A percentile compares a stretch with the other conserved stretches of the same genome.
These are phyloP conservation scores for Orychophragmus violaceus DNA, from an alignment of 345 rosid genomes.

Conservation along the genomic window DNA sequence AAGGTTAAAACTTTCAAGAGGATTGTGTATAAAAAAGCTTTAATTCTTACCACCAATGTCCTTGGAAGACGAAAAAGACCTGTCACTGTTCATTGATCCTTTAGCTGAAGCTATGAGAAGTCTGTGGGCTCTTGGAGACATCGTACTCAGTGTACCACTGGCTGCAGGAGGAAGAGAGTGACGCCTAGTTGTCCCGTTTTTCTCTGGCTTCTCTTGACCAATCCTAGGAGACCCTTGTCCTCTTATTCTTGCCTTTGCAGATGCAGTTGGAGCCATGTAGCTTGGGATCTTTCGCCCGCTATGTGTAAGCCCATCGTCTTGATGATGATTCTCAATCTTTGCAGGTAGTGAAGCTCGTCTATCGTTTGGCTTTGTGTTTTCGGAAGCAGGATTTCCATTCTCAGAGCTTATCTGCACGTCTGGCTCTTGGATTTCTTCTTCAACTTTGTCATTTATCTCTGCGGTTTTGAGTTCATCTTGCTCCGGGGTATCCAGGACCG, in stretches of 20 bases:
- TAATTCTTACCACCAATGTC: slow-evolving; percentile 47
- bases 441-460: slow-evolving; percentile 34
- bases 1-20: not conserved
- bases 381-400: slow-evolving; percentile 31
- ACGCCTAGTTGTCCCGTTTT: slow-evolving; percentile 47
- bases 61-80: slow-evolving; percentile 56
- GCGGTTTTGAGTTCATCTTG: slow-evolving; percentile 28
- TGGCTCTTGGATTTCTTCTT: slow-evolving; percentile 33
- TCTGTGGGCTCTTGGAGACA: slow-evolving; percentile 57
- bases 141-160: slow-evolving; percentile 44
- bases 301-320: slow-evolving; percentile 42
- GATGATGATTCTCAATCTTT: slow-evolving; percentile 42
- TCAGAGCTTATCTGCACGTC: slow-evolving; percentile 31
- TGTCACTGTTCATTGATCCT: slow-evolving; percentile 50
- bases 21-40: not conserved
- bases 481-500: slow-evolving; percentile 20
- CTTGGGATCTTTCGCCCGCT: slow-evolving; percentile 58
- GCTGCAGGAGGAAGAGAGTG: slow-evolving; percentile 70
- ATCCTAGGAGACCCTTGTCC: slow-evolving; percentile 64
- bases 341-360: slow-evolving; percentile 69
- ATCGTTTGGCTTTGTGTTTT: slow-evolving; percentile 41
- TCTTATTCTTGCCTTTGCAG: slow-evolving; percentile 73
- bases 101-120: slow-evolving; percentile 50
- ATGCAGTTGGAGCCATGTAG: slow-evolving; percentile 87
- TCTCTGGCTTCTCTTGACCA: slow-evolving; percentile 45